Percentiles rank a stretch among this genome's conserved stretches.
Evolutionary conservation across 164 flowering plant species (phyloP).

Genomic region (Tinospora cordifolia): DNA sequence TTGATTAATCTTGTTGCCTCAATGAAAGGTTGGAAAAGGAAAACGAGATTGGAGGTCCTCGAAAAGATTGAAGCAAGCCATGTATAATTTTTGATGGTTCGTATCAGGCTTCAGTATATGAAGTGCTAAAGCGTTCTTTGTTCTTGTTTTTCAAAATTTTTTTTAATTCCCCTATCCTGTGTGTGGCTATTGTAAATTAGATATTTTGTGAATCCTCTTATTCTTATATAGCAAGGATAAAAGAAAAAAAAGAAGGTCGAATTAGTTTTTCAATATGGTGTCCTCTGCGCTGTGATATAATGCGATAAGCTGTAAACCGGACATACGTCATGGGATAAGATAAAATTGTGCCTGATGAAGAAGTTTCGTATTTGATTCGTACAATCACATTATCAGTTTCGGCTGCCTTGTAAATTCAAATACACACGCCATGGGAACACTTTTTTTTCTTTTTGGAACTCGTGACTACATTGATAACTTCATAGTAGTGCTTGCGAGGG

Average conservation of each 20-base stretch:
- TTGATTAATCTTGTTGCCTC: slow-evolving; percentile 84
- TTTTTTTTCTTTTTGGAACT: no score
- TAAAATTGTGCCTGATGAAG: not conserved
- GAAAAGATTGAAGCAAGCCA: slow-evolving; percentile 60
- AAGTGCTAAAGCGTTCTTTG: not conserved
- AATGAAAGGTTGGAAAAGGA: slow-evolving; percentile 93
- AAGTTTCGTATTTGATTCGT: no score
- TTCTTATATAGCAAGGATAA: not conserved
- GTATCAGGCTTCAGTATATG: slow-evolving; percentile 10
- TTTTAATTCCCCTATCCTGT: not conserved
- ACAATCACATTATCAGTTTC: no score
- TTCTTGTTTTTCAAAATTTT: not conserved
- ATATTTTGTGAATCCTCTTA: not conserved
- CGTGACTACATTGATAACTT: no score
- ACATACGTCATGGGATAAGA: not conserved
- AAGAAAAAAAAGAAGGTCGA: slow-evolving; percentile 7
- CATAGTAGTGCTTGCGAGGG: no score
- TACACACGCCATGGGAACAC: no score
- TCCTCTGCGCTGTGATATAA: slow-evolving; percentile 12
- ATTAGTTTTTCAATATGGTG: slow-evolving; percentile 13
- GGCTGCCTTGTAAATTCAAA: no score
- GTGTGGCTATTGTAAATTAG: slow-evolving; percentile 17
- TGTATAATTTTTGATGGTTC: slow-evolving; percentile 6
- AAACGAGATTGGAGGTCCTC: slow-evolving; percentile 73
- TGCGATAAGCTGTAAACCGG: not conserved